phyloP scores from a whole-genome alignment of 2,329 filamentous ascomycete genomes.

The Trichoderma hamatum region DNA sequence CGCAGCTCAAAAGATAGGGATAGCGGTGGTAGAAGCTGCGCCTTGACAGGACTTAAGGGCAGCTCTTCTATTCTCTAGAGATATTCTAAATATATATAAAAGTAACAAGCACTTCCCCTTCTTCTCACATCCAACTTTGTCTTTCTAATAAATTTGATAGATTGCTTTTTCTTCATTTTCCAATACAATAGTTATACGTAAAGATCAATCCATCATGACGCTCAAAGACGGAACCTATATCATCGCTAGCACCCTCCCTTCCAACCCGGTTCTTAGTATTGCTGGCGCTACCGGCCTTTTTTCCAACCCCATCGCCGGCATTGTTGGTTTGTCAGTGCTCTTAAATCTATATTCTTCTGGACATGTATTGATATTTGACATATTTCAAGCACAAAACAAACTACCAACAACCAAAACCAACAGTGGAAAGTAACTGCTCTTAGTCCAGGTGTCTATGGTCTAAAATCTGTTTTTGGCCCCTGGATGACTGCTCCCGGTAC shows the following conservation, averaged over 20 bases:
- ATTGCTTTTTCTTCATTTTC: background rate
- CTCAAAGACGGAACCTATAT: conserved; percentile 8
- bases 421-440: conserved; percentile 15
- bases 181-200: no score
- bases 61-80: background rate
- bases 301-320: background rate
- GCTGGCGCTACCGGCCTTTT: background rate
- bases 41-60: background rate
- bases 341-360: background rate
- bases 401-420: background rate
- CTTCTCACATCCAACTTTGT: background rate
- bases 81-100: background rate
- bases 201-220: background rate
- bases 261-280: conserved; percentile 16
- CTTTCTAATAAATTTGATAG: no score
- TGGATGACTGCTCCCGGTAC: conserved; percentile 20
- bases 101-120: background rate
- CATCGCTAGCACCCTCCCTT: conserved; percentile 9
- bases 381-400: background rate
- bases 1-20: background rate
- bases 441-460: conserved; percentile 2
- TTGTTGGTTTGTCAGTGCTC: background rate
- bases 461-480: background rate
- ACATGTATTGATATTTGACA: background rate
- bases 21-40: background rate